phyloP scores from a whole-genome alignment of 116 monocot species.

The Dioscorea cayenensis region DNA sequence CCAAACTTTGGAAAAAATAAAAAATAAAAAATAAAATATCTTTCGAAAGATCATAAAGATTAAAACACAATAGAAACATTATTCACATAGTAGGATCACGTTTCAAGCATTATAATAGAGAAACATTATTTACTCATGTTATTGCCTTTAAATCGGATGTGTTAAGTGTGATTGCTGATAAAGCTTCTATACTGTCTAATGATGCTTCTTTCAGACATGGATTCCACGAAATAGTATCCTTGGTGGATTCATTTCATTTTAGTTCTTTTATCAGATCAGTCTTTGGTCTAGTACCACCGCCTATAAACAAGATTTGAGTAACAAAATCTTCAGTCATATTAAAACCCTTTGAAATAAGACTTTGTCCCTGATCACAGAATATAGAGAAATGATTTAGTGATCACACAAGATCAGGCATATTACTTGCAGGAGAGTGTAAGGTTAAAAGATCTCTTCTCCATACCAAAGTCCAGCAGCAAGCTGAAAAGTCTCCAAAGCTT shows the following conservation, averaged over 20 bases:
- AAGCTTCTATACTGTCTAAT: constrained; percentile 34
- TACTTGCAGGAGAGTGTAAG: constrained; percentile 79
- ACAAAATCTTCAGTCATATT: neutral
- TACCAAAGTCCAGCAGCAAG: constrained; percentile 97
- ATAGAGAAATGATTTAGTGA: no score
- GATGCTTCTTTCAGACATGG: constrained; percentile 65
- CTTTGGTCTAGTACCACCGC: constrained; percentile 82
- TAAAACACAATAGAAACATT: no score
- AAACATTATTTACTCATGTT: constrained; percentile 55
- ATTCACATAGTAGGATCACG: no score
- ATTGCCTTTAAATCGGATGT: constrained; percentile 87
- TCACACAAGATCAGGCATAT: neutral
- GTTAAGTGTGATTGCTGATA: constrained; percentile 45
- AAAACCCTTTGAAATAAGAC: neutral
- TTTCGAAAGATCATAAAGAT: no score
- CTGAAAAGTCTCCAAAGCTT: constrained; percentile 80
- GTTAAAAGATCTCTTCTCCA: constrained; percentile 80
- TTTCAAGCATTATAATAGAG: no score
- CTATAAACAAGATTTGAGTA: constrained; percentile 24
- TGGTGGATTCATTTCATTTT: neutral
- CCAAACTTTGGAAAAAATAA: no score
- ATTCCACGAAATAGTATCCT: constrained; percentile 75
- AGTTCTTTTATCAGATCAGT: constrained; percentile 33
- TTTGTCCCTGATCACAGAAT: no score
- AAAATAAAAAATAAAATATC: no score